Evolutionary conservation across 1,284 basidiomycete genomes (phyloP).

Genomic region (Nidula niveotomentosa): DNA sequence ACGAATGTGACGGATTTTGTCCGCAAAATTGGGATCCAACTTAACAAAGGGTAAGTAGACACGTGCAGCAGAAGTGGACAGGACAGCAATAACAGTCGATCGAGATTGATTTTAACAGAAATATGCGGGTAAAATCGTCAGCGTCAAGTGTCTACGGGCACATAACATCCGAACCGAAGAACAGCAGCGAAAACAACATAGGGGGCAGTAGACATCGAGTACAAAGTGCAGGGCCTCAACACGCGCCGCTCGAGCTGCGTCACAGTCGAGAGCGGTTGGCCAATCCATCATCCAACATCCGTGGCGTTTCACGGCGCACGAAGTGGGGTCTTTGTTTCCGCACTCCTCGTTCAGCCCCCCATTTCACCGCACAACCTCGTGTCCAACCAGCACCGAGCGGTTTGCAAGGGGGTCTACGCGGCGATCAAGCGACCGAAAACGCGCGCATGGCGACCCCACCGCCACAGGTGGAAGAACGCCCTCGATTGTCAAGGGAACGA

Average conservation of each 20-base stretch:
- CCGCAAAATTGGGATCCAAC: constrained; percentile 82
- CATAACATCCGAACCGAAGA: constrained; percentile 18
- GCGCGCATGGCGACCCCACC: constrained; percentile 55
- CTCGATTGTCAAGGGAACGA: constrained; percentile 71
- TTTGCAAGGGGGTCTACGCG: constrained; percentile 65
- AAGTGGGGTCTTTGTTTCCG: constrained; percentile 51
- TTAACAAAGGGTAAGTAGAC: constrained; percentile 38
- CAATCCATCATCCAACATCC: constrained; percentile 36
- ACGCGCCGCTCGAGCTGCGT: constrained; percentile 58
- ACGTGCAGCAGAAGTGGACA: constrained; percentile 1
- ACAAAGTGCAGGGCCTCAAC: constrained; percentile 56
- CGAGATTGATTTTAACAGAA: constrained; percentile 25
- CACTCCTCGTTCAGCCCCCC: constrained; percentile 94
- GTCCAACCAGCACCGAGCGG: constrained; percentile 74
- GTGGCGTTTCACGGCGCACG: constrained; percentile 24
- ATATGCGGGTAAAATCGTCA: constrained; percentile 60
- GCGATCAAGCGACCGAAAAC: constrained; percentile 91
- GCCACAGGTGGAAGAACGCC: constrained; percentile 73
- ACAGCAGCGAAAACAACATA: constrained; percentile 40
- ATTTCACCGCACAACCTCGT: constrained; percentile 86
- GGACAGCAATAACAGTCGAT: constrained; percentile 18
- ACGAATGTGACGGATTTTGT: constrained; percentile 83
- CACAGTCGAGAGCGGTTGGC: constrained; percentile 51
- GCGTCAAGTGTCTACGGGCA: constrained; percentile 44
- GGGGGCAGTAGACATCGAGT: constrained; percentile 58